Evolutionary conservation across 176 grass and related monocot species (phyloP).

Genomic region (Canna indica): DNA sequence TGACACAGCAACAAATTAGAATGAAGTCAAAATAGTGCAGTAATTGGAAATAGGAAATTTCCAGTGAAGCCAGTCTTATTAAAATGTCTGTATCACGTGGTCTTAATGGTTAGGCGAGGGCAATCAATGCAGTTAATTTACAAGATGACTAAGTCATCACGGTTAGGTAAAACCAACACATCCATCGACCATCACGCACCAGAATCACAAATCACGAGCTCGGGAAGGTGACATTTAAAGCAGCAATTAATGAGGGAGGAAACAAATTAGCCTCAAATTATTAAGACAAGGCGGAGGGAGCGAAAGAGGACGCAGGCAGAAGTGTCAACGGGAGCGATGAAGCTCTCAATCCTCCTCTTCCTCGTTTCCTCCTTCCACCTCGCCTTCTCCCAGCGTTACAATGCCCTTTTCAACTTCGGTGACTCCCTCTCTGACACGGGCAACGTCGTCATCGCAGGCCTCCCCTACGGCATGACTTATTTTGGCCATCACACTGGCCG

Average conservation of each 20-base stretch:
- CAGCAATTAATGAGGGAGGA: background rate
- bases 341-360: background rate
- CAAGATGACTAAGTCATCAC: background rate
- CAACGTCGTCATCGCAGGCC: conserved; percentile 9
- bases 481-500: conserved; percentile 9
- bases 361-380: background rate
- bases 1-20: too few species aligned
- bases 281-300: background rate
- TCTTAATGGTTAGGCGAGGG: background rate
- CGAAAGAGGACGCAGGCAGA: background rate
- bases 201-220: background rate
- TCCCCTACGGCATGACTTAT: conserved; percentile 18
- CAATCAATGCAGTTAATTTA: background rate
- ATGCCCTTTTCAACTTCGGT: conserved; percentile 14
- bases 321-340: conserved; percentile 1
- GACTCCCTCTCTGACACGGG: conserved; percentile 17
- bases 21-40: too few species aligned
- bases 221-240: background rate
- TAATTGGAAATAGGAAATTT: too few species aligned
- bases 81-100: background rate
- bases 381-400: conserved; percentile 5
- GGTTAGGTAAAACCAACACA: background rate
- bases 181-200: background rate
- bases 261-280: background rate
- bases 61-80: too few species aligned